Conservation (phyloP, 2,329 filamentous ascomycete species). For the Trichoderma simmonsii region DNA sequence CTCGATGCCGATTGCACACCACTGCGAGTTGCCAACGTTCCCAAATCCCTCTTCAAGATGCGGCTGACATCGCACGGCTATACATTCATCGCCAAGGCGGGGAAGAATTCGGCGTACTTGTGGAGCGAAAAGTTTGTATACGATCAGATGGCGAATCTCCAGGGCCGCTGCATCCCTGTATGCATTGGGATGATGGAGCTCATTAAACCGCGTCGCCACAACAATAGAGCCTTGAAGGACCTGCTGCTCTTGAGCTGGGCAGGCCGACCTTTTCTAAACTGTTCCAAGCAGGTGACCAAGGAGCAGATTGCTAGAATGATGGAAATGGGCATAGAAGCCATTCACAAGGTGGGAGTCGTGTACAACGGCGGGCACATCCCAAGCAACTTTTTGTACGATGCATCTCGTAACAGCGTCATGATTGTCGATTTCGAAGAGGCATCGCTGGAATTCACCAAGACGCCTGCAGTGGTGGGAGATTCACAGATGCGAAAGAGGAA, state of each 20-base stretch:
- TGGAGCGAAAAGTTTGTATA: conserved; percentile 3
- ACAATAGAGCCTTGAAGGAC: background rate
- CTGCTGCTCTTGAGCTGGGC: conserved; percentile 4
- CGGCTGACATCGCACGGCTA: background rate
- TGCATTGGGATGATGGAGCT: background rate
- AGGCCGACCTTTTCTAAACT: background rate
- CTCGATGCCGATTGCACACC: background rate
- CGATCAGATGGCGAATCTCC: background rate
- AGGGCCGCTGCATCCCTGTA: background rate
- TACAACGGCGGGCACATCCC: background rate
- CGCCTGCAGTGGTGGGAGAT: background rate
- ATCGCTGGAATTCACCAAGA: background rate
- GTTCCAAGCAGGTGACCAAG: background rate
- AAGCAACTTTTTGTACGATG: background rate
- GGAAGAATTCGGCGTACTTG: background rate
- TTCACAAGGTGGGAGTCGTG: background rate
- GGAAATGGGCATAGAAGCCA: background rate
- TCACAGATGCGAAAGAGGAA: background rate
- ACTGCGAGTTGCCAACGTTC: background rate
- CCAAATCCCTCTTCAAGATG: background rate
- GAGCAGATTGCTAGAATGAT: background rate
- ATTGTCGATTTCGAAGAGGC: conserved; percentile 1
- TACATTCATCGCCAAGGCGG: conserved; percentile 1
- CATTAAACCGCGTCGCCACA: background rate
- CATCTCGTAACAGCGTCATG: background rate